These are phyloP conservation scores for Globisporangium parvum DNA, from an alignment of 352 stramenopile genomes.

Conservation along the genomic window DNA sequence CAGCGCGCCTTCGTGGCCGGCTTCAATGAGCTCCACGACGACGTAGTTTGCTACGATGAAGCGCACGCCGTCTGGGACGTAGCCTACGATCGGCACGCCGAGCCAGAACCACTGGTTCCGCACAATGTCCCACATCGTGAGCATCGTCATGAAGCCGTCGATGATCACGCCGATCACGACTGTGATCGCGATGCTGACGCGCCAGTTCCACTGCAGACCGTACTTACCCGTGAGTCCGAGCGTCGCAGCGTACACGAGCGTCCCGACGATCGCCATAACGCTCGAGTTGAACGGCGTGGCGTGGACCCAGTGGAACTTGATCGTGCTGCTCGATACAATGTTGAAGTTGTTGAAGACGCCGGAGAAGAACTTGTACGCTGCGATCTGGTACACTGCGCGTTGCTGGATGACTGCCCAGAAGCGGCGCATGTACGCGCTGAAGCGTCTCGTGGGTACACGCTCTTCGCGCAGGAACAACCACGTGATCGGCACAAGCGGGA, in stretches of 20 bases:
- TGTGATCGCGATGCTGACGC: constrained; percentile 32
- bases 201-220: constrained; percentile 59
- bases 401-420: constrained; percentile 48
- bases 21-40: constrained; percentile 48
- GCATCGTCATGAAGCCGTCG: constrained; percentile 45
- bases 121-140: constrained; percentile 46
- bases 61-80: constrained; percentile 40
- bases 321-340: constrained; percentile 39
- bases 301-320: constrained; percentile 49
- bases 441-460: too few species aligned
- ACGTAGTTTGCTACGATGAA: constrained; percentile 63
- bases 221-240: constrained; percentile 36
- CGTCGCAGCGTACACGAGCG: constrained; percentile 29
- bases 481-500: constrained; percentile 23
- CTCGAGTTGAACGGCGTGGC: constrained; percentile 51
- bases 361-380: constrained; percentile 56
- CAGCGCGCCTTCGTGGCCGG: constrained; percentile 42
- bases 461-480: constrained; percentile 16
- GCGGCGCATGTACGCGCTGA: constrained; percentile 23
- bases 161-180: constrained; percentile 16
- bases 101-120: constrained; percentile 66
- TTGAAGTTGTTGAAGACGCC: constrained; percentile 56
- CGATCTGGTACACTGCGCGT: constrained; percentile 52
- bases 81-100: constrained; percentile 39
- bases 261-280: constrained; percentile 43